phyloP scores from a whole-genome alignment of 257 asterid species.

The Lithospermum erythrorhizon region DNA sequence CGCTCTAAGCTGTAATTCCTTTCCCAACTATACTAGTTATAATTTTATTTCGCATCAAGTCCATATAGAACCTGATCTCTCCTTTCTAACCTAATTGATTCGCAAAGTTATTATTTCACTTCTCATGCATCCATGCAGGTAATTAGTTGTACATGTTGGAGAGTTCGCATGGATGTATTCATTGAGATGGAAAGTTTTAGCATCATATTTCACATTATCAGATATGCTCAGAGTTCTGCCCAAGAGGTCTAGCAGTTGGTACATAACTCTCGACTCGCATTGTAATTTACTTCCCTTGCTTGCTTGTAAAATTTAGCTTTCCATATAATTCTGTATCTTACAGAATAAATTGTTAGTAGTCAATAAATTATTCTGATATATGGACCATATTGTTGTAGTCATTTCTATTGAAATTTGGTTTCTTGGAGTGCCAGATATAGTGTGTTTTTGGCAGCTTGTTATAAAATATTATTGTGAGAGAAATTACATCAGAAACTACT shows the following conservation, averaged over 20 bases:
- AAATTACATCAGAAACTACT: too few relatives aligned
- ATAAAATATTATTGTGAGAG: too few relatives aligned
- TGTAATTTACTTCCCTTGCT: background rate
- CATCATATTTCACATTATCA: constrained; percentile 1
- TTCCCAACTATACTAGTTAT: background rate
- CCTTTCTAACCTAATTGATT: background rate
- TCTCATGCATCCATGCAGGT: background rate
- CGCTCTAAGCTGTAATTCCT: constrained; percentile 15
- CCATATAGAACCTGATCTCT: background rate
- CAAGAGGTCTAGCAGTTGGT: background rate
- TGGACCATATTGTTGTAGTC: background rate
- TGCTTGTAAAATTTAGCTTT: background rate
- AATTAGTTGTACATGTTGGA: background rate
- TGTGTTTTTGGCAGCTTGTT: too few relatives aligned
- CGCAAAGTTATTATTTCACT: background rate
- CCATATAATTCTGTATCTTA: constrained; percentile 6
- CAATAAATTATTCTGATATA: too few relatives aligned
- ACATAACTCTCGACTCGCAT: background rate
- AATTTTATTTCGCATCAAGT: background rate
- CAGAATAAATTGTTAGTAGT: background rate
- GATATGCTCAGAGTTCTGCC: background rate
- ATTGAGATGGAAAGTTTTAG: constrained; percentile 5
- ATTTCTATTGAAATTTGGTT: too few relatives aligned
- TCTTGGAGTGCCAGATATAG: too few relatives aligned
- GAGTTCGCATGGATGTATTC: too few relatives aligned